phyloP scores from a whole-genome alignment of 148 eudicot species.

The Gaultheria prostrata region DNA sequence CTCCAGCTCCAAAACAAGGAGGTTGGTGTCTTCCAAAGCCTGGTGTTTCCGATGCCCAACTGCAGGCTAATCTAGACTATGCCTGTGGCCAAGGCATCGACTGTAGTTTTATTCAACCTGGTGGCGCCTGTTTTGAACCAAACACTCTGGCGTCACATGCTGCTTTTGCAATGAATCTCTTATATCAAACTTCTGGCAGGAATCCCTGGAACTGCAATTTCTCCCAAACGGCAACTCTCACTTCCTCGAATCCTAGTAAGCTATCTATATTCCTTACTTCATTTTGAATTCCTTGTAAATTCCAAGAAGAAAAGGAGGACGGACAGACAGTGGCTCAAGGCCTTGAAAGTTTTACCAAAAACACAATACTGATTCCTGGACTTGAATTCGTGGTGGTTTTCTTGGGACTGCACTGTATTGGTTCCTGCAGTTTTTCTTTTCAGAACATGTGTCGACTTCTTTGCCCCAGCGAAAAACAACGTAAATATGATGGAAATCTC shows the following conservation, averaged over 20 bases:
- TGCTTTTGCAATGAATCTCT: constrained; percentile 76
- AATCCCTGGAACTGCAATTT: constrained; percentile 73
- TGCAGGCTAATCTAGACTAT: constrained; percentile 70
- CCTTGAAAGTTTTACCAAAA: neutral
- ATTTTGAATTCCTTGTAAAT: neutral
- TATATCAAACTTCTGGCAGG: constrained; percentile 65
- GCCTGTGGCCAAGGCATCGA: constrained; percentile 66
- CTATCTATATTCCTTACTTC: neutral
- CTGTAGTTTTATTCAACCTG: constrained; percentile 69
- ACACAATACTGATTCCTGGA: neutral
- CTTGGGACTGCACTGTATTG: neutral
- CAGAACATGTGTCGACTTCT: neutral
- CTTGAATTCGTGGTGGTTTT: neutral
- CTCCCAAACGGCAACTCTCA: constrained; percentile 59
- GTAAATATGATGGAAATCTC: neutral
- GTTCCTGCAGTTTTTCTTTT: neutral
- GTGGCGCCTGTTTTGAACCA: constrained; percentile 75
- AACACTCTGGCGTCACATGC: constrained; percentile 65
- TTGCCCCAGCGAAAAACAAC: neutral
- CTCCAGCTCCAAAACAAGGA: constrained; percentile 42
- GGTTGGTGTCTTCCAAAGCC: constrained; percentile 83
- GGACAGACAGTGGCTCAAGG: neutral
- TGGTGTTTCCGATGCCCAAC: constrained; percentile 59
- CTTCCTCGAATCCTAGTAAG: constrained; percentile 80
- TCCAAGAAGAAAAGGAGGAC: neutral